Base-by-base conservation (phyloP, 257 asterid genomes). In the Catharanthus roseus region DNA sequence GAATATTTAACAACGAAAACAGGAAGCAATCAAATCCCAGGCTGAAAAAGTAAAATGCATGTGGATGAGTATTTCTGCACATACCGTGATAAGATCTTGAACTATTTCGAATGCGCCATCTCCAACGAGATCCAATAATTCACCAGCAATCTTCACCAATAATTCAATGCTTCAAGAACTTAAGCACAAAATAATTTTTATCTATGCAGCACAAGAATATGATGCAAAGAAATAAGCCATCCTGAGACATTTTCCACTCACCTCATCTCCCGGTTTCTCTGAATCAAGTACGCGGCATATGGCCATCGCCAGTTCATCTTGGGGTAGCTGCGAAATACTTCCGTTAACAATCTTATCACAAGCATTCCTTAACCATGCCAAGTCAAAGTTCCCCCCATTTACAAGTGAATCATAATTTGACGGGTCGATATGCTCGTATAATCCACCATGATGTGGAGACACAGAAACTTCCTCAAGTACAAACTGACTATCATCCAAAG, bases 191-290 rank as follows among this genome's bases (percentile, higher is more conserved):
- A 31, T 31, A 56, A 68, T 51, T 42, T 45, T 68, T 68, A 72
- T 57, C 66, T 62, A 45, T 77, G 69, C 61, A 64, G 54, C 19
- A 69, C 11, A 67, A 61, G 72, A 76, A 26, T 56, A 75, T 72
- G 54, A 21, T 6, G n/a, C 16, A 61, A 50, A 60, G 16, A 34
- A 60, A 51, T 38, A 39, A 64, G 23, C 33, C 38, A 71, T 23
- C 11, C 45, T 36, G 42, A 38, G 6, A 45, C 77, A 73, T 57
- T 31, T 72, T 55, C n/a, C 44, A 53, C 70, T 65, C 85, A 90
- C 99, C 99, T 88, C 96, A 71, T 93, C 99, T 69, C 99, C 96
- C 62, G 97, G 91, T 84, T 93, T 91, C 74, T 85, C 89, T 41
- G 99, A 93, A 87, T 91, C 96, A 72, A 93, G 97, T 79, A 93